Evolutionary conservation across 2,329 filamentous ascomycete genomes (phyloP).

Genomic region (Epichloe coenophiala): DNA sequence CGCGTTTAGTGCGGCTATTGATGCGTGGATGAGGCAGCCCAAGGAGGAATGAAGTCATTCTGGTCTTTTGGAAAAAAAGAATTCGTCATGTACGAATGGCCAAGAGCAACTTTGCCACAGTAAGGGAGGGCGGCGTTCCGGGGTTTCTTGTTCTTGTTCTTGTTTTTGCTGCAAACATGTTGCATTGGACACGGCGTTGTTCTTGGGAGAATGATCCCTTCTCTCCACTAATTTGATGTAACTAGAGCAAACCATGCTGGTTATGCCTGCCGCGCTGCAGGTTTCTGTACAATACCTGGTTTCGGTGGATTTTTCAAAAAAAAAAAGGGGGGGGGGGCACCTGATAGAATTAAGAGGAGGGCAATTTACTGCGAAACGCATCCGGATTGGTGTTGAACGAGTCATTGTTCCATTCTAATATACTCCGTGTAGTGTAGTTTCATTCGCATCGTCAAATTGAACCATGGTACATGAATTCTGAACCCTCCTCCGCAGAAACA

Average conservation of each 20-base stretch:
- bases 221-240: not conserved
- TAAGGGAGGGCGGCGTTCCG: not conserved
- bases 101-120: not conserved
- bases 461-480: too few species aligned
- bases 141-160: not conserved
- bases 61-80: not conserved
- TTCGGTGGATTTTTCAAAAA: too few species aligned
- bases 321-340: too few species aligned
- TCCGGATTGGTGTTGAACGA: too few species aligned
- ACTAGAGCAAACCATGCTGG: not conserved
- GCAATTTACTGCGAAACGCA: not conserved
- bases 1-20: slow-evolving; percentile 82
- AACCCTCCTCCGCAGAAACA: too few species aligned
- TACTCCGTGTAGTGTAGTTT: too few species aligned
- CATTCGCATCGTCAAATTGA: too few species aligned
- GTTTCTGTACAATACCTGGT: not conserved
- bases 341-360: not conserved
- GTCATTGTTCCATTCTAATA: too few species aligned
- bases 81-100: not conserved
- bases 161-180: not conserved
- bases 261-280: not conserved
- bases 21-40: slow-evolving; percentile 77
- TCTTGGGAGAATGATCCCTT: not conserved
- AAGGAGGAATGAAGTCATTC: slow-evolving; percentile 36
- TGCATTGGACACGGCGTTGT: not conserved